Base-by-base conservation (phyloP, 2,329 filamentous ascomycete species). In the Ramichloridium luteum region DNA sequence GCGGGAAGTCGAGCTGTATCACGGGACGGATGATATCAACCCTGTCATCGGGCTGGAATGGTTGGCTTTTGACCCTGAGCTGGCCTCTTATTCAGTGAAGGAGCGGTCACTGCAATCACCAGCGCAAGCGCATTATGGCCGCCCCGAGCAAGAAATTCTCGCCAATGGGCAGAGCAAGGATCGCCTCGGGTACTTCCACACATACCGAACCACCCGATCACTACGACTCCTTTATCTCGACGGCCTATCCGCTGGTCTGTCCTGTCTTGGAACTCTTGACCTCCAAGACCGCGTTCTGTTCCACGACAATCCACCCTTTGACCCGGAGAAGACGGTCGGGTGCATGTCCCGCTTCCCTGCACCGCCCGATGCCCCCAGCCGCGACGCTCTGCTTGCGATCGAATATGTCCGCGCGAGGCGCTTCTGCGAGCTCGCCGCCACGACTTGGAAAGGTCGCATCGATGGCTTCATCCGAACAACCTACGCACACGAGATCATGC, bases 41-140 rank as follows among this genome's bases (percentile, higher is more conserved):
- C 58, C 63, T 0, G 64, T 80, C 0, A 52, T 55, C 2, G 67
- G 63, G 0, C 67, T 64, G 3, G 74, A 84, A 45, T 84, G 80
- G 78, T 60, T 85, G 1, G 80, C 80, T 0, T 85, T 84, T 47
- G 80, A 85, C 50, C 67, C 77, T 3, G 79, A 85, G 45, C 80
- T 85, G 53, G 75, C 79, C 0, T n/a, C n/a, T n/a, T n/a, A n/a
- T n/a, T n/a, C n/a, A n/a, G n/a, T n/a, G n/a, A n/a, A n/a, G n/a
- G n/a, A n/a, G n/a, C n/a, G n/a, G n/a, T n/a, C n/a, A n/a, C n/a
- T n/a, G n/a, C n/a, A n/a, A n/a, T n/a, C n/a, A n/a, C n/a, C n/a
- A n/a, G n/a, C n/a, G n/a, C n/a, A n/a, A n/a, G n/a, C n/a, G n/a
- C n/a, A n/a, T n/a, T n/a, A n/a, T n/a, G n/a, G n/a, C n/a, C n/a